Evolutionary conservation across 768 basidiomycete genomes (phyloP).

Genomic region (Hygrophorus pudorinus): DNA sequence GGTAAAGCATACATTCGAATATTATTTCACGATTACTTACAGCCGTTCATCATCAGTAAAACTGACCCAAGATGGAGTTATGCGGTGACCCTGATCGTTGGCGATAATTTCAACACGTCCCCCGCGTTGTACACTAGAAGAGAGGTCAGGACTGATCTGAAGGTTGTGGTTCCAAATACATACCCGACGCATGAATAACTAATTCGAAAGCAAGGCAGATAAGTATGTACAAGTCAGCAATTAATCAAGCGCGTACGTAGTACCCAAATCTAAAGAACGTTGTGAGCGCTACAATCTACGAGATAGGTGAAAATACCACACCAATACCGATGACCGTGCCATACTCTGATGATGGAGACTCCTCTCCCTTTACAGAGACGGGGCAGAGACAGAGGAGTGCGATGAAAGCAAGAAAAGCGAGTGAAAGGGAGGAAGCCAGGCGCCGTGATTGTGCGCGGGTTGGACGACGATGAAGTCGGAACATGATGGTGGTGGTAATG

Average conservation of each 20-base stretch:
- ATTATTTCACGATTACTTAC: slow-evolving; percentile 29
- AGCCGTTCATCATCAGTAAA: slow-evolving; percentile 76
- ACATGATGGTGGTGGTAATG: slow-evolving; percentile 26
- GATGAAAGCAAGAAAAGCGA: slow-evolving; percentile 51
- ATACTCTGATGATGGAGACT: slow-evolving; percentile 51
- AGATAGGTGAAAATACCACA: slow-evolving; percentile 23
- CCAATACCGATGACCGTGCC: slow-evolving; percentile 93
- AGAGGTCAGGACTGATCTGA: background rate
- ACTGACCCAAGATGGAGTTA: slow-evolving; percentile 81
- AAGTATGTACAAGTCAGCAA: slow-evolving; percentile 17
- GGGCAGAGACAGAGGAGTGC: slow-evolving; percentile 69
- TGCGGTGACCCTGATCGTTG: slow-evolving; percentile 85
- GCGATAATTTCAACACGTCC: slow-evolving; percentile 86
- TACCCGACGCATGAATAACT: slow-evolving; percentile 96
- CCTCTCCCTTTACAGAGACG: slow-evolving; percentile 52
- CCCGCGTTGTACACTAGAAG: slow-evolving; percentile 62
- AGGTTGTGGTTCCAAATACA: slow-evolving; percentile 18
- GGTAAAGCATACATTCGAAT: too few relatives aligned
- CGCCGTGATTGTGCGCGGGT: slow-evolving; percentile 50
- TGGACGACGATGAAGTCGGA: slow-evolving; percentile 33
- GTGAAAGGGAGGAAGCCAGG: slow-evolving; percentile 47
- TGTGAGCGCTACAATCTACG: background rate
- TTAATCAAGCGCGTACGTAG: slow-evolving; percentile 42
- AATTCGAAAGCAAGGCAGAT: background rate
- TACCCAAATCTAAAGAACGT: slow-evolving; percentile 66